Base-by-base conservation (phyloP, 805 yeast species). In the Lachancea thermotolerans region DNA sequence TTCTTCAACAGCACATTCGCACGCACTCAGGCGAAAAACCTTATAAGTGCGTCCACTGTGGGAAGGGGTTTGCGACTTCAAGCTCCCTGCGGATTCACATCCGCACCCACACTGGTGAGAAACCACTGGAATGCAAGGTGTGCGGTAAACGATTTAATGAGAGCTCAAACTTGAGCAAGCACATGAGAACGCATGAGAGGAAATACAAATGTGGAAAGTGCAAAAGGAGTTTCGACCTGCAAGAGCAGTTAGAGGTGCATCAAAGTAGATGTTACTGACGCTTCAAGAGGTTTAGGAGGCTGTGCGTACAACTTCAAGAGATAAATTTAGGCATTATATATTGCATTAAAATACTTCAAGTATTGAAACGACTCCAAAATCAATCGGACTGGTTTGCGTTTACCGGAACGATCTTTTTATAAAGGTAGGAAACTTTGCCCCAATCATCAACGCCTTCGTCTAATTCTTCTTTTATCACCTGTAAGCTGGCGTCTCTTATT, bases 1-100 rank as follows among this genome's bases (percentile, higher is more conserved):
- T 84, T 74, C 70, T 93, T 37, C 73, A 74, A 36, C 96, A 88
- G 64, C 99, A 93, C 64, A 64, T 75, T 69, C 70, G 96, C 42
- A 80, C 78, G 2, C 98, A 91, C 62, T 79, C 91, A 1, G 96
- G 96, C 2, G 97, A 89, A 56, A 85, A 81, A 57, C 98, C 98
- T 1, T 89, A 74, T 61, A 64, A 63, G 43, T 91, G 99, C 63
- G 69, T 73, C 21, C 59, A 70, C 1, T 91, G 99, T 63, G 81
- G 76, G 4, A 90, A 88, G 61, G 61, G 69, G 21, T 91, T 91
- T 68, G 84, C 95, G 10, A 87, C 95, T 1, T 77, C 85, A 27
- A 81, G 93, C 3, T 82, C 93, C 12, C 69, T 90, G 37, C 82
- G 88, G 1, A 87, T 91, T 28, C 98, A 93, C 66, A 65, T 75